Base-by-base conservation (phyloP, 1,284 basidiomycete species). In the Rhodotorula sp. region DNA sequence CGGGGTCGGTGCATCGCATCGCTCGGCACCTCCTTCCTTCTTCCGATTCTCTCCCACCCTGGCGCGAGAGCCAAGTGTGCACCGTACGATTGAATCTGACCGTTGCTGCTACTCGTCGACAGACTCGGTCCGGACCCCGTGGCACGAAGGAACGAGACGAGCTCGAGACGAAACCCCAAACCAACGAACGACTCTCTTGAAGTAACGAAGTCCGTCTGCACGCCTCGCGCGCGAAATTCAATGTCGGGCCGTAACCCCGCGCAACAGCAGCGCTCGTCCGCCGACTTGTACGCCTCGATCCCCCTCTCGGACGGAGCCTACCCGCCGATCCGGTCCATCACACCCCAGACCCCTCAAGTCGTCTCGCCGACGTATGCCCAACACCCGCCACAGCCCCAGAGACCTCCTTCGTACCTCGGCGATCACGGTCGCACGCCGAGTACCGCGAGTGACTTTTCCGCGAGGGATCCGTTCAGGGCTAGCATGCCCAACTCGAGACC, bases 221-320 rank as follows among this genome's bases (percentile, higher is more conserved):
- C 39, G 29, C 29, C 29, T 29, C 29, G 29, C 29, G 29, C 29
- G 29, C 48, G 43, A 10, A 14, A 26, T 7, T 15, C 56, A 3
- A 29, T 31, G 15, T 14, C 57, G 14, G 7, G 57, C 18, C 57
- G 18, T 39, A 56, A 51, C 46, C 59, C 14, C n/a, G 39, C 49
- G 58, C 20, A 49, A 29, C 56, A 34, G 6, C 69, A 62, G 21
- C 68, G 68, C 18, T 76, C 74, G 21, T 73, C 71, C 3, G 74
- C 74, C 46, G 74, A 76, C 58, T 52, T 73, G 26, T 76, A 76
- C 65, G 67, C 74, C n/a, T 61, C 67, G 15, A 63, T 76, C 34
- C 74, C 74, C 5, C 69, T 71, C 7, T 8, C 5, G 15, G 64
- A 71, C 62, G 59, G 52, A 18, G 48, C 70, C 12, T 71, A 72